phyloP scores from a whole-genome alignment of 2,329 filamentous ascomycete species.

The Aureobasidium sp. region DNA sequence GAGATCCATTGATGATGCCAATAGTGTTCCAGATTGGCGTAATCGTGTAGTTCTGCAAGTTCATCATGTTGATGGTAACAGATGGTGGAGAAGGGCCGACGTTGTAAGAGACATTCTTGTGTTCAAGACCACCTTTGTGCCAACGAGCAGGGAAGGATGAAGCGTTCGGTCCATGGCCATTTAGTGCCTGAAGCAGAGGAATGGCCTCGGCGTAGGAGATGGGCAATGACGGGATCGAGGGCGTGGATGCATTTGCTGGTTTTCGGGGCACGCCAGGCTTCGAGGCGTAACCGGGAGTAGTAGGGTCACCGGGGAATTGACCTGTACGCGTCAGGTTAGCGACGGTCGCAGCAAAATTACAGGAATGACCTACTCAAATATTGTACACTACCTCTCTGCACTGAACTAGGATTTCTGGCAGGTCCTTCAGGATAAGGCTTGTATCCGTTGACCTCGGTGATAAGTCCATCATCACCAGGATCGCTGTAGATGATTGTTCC shows the following conservation, averaged over 20 bases:
- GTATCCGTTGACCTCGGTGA: conserved; percentile 67
- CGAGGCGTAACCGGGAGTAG: conserved; percentile 88
- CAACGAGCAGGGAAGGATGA: conserved; percentile 66
- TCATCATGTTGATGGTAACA: conserved; percentile 46
- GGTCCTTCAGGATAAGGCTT: conserved; percentile 77
- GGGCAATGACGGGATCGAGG: conserved; percentile 82
- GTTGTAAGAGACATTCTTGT: conserved; percentile 78
- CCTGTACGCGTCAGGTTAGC: conserved; percentile 31
- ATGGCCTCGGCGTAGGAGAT: conserved; percentile 83
- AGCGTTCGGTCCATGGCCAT: conserved; percentile 75
- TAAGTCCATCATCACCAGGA: conserved; percentile 77
- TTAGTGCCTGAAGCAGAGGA: conserved; percentile 81
- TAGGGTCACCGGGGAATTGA: conserved; percentile 64
- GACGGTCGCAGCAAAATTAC: not conserved
- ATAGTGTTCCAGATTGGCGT: conserved; percentile 65
- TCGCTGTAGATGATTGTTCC: conserved; percentile 82
- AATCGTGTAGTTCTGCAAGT: conserved; percentile 44
- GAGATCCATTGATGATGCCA: conserved; percentile 80
- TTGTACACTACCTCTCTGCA: conserved; percentile 81
- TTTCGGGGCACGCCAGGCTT: conserved; percentile 78
- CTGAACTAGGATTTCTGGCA: conserved; percentile 71
- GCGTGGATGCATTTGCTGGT: conserved; percentile 62
- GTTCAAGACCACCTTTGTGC: conserved; percentile 64
- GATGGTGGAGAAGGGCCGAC: conserved; percentile 72
- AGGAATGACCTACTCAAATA: conserved; percentile 36